phyloP scores from a whole-genome alignment of 83 land plant species.

The Diphasiastrum complanatum region DNA sequence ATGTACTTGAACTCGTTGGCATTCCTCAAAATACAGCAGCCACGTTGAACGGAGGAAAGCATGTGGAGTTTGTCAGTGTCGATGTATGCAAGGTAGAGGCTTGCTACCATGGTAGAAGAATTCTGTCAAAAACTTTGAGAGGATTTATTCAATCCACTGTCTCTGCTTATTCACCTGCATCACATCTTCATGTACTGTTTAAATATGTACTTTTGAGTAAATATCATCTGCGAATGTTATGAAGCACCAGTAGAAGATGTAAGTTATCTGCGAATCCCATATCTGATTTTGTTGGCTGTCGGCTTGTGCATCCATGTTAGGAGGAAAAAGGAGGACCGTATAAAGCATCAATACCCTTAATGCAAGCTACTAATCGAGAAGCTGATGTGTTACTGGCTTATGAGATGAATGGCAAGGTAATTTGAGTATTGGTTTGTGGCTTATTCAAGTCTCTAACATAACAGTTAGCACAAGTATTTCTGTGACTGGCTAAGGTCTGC shows the following conservation, averaged over 20 bases:
- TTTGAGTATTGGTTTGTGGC: constrained; percentile 2
- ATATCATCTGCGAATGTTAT: no score
- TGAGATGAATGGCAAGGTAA: constrained; percentile 99
- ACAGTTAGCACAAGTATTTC: no score
- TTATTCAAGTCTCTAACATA: no score
- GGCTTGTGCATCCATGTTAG: constrained; percentile 38
- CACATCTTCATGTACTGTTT: no score
- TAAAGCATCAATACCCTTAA: constrained; percentile 80
- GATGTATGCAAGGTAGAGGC: constrained; percentile 72
- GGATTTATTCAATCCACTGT: no score
- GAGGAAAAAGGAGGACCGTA: constrained; percentile 98
- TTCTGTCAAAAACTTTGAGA: no score
- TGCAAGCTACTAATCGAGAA: constrained; percentile 80
- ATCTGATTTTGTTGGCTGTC: no score
- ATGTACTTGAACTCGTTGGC: constrained; percentile 75
- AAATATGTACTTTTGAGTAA: no score
- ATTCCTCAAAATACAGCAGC: constrained; percentile 38
- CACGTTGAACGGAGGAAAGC: constrained; percentile 64
- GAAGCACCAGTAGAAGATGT: no score
- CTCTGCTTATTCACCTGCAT: no score
- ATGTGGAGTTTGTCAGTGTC: constrained; percentile 91
- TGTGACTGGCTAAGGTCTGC: neutral
- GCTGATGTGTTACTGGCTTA: constrained; percentile 93
- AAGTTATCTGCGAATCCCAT: no score
- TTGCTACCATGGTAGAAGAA: no score